Evolutionary conservation across 768 basidiomycete genomes (phyloP).

Genomic region (Amanita rimosa): DNA sequence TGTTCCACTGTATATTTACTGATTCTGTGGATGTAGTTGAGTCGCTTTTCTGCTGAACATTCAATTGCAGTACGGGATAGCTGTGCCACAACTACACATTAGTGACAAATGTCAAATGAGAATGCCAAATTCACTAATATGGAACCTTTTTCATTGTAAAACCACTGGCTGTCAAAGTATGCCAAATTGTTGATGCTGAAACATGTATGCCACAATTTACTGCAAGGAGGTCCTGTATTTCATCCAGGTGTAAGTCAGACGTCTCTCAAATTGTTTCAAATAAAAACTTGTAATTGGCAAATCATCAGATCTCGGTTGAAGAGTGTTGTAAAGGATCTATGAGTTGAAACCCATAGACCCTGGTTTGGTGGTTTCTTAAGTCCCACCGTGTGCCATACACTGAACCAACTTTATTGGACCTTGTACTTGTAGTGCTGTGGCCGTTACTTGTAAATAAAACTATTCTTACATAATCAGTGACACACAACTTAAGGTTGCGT

Average conservation of each 20-base stretch:
- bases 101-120: not conserved
- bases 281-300: not conserved
- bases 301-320: not conserved
- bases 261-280: not conserved
- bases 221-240: not conserved
- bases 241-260: not conserved
- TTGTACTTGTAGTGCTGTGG: too few species aligned
- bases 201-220: slow-evolving; percentile 8
- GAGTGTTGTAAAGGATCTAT: too few species aligned
- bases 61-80: slow-evolving; percentile 5
- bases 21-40: not conserved
- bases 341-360: too few species aligned
- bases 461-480: too few species aligned
- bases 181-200: slow-evolving; percentile 13
- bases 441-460: too few species aligned
- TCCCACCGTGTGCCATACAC: too few species aligned
- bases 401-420: too few species aligned
- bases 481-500: too few species aligned
- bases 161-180: slow-evolving; percentile 7
- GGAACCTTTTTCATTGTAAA: not conserved
- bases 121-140: not conserved
- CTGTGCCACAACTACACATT: not conserved
- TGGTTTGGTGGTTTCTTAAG: too few species aligned
- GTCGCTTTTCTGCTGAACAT: not conserved
- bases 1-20: slow-evolving; percentile 11